Evolutionary conservation across 2,329 filamentous ascomycete genomes (phyloP), one percentile per base, ranked within the genome.

Genomic region (Huntiella moniliformis): DNA sequence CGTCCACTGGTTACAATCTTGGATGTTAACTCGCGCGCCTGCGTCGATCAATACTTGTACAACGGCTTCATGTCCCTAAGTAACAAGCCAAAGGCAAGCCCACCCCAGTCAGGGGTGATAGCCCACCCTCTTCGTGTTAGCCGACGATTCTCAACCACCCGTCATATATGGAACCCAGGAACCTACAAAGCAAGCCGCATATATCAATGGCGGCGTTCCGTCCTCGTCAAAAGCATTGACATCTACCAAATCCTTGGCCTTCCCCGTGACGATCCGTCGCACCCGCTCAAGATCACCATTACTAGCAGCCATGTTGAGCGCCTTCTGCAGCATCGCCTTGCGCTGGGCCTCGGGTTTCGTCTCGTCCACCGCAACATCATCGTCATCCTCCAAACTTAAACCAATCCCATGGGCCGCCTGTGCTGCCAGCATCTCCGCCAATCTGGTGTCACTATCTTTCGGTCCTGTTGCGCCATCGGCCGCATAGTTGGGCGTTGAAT

Each of bases 1-100:
- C 56, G 84, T 96, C 91, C 91, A 98, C 57, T 92, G 81, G 58
- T 96, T 96, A 52, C 80, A 82, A 59, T 98, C 91, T 61, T 96
- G 88, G 55, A 80, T 80, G 63, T 98, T 86, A 44, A 96, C 86
- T 55, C 85, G 74, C 35, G 81, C 88, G 17, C 88, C 87, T 7
- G 85, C 84, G 49, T 85, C 74, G 44, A 98, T 74, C 44, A 98
- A 71, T 34, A 80, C 76, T 49, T 80, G 73, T 17, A 96, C 91
- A 3, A 94, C 87, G 40, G 79, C 73, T 61, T 92, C 83, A 59
- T 98, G 91, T 35, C 91, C 83, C 80, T 85, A 52, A 38, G 52
- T 33, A 39, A 44, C 32, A 46, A 28, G 22, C 22, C 22, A 28
- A 28, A 28, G 22, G 22, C 5, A 28, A 28, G 12, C 33, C 39